phyloP scores from a whole-genome alignment of 345 rosid species.

The Camelina hispida region DNA sequence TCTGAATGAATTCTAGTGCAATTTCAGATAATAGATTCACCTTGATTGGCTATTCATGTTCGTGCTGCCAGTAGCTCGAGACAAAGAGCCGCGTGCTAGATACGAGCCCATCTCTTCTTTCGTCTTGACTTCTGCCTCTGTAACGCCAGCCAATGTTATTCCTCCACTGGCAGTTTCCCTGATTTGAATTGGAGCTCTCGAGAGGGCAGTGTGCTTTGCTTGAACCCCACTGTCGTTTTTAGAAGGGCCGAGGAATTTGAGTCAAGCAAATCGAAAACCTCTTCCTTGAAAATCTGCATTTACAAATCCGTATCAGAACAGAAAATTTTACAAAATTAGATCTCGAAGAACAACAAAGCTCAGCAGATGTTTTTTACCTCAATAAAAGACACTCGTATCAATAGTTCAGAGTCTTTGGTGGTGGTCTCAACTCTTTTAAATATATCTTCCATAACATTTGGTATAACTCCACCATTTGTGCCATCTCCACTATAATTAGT shows the following conservation, averaged over 20 bases:
- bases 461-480: slow-evolving; percentile 66
- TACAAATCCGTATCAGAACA: neutral
- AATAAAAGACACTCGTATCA: slow-evolving; percentile 90
- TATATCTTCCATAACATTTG: slow-evolving; percentile 83
- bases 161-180: slow-evolving; percentile 93
- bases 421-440: slow-evolving; percentile 57
- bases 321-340: neutral
- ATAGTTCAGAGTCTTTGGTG: slow-evolving; percentile 59
- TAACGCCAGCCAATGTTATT: slow-evolving; percentile 93
- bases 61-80: slow-evolving; percentile 96
- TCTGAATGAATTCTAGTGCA: neutral
- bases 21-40: slow-evolving; percentile 38
- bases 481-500: slow-evolving; percentile 79
- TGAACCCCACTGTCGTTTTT: slow-evolving; percentile 55
- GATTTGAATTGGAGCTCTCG: slow-evolving; percentile 83
- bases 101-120: slow-evolving; percentile 90
- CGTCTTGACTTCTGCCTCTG: slow-evolving; percentile 83
- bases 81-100: slow-evolving; percentile 75
- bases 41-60: slow-evolving; percentile 99
- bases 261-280: slow-evolving; percentile 91
- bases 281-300: slow-evolving; percentile 90
- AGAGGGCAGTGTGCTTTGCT: slow-evolving; percentile 54
- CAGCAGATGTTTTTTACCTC: slow-evolving; percentile 58
- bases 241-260: slow-evolving; percentile 49
- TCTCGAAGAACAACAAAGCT: neutral